These are phyloP conservation scores for Pilasporangium apinafurcum DNA, from an alignment of 352 stramenopile genomes.

Conservation along the genomic window DNA sequence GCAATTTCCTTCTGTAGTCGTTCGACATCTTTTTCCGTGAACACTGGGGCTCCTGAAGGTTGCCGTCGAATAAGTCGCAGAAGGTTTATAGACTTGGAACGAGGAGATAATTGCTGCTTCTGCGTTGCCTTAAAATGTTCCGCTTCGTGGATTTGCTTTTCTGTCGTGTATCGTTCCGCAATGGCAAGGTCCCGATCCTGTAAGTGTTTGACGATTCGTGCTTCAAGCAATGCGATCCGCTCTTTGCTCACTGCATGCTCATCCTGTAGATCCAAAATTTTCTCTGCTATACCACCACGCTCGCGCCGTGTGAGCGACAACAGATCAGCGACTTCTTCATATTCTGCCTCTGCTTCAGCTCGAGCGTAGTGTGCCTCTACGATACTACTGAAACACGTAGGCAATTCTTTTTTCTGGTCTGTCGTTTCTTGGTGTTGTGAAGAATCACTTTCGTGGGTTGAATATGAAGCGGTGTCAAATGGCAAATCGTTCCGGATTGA, in stretches of 20 bases:
- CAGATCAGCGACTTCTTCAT: constrained; percentile 36
- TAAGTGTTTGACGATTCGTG: constrained; percentile 68
- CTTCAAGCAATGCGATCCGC: constrained; percentile 52
- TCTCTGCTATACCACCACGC: constrained; percentile 31
- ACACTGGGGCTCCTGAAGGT: constrained; percentile 3
- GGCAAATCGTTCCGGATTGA: constrained; percentile 17
- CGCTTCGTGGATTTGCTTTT: constrained; percentile 57
- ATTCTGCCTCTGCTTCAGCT: constrained; percentile 37
- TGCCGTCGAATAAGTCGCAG: constrained; percentile 11
- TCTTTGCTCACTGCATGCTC: constrained; percentile 36
- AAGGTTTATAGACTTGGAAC: constrained; percentile 11
- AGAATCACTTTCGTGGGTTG: background rate
- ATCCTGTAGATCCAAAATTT: constrained; percentile 25
- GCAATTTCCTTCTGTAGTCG: constrained; percentile 57
- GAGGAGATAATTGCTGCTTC: constrained; percentile 12
- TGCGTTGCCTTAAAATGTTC: constrained; percentile 42
- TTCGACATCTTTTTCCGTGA: constrained; percentile 52
- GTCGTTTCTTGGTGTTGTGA: background rate
- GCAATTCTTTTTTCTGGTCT: constrained; percentile 2
- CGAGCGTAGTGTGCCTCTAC: constrained; percentile 18
- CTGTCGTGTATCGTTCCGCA: constrained; percentile 59
- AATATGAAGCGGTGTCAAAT: constrained; percentile 6
- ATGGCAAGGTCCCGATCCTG: constrained; percentile 68
- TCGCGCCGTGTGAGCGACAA: constrained; percentile 42
- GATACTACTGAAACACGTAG: background rate